These are phyloP conservation scores for Fraxinus platypoda DNA, from an alignment of 305 asterid genomes.

Conservation along the genomic window DNA sequence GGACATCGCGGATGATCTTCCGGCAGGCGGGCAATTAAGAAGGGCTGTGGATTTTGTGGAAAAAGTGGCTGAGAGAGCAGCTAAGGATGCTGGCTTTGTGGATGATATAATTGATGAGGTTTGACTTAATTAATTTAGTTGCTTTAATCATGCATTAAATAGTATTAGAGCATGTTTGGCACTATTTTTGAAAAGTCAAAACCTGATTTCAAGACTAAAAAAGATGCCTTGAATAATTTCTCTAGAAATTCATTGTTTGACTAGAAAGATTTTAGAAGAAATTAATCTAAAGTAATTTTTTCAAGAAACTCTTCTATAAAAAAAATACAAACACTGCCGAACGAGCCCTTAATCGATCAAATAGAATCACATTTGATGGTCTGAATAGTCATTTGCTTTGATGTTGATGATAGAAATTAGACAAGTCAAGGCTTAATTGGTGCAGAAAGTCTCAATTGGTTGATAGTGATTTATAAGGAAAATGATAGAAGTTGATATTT, in stretches of 20 bases:
- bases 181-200: too few relatives aligned
- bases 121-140: conserved; percentile 22
- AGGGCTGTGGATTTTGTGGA: conserved; percentile 26
- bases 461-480: background rate
- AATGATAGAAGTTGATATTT: background rate
- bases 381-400: background rate
- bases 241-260: background rate
- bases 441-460: background rate
- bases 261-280: too few relatives aligned
- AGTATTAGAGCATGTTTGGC: background rate
- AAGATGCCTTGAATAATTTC: background rate
- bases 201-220: background rate
- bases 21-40: conserved; percentile 27
- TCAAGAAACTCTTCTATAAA: background rate
- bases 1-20: conserved; percentile 28
- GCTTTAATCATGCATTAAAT: too few relatives aligned
- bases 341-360: background rate
- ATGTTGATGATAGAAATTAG: background rate
- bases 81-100: conserved; percentile 30
- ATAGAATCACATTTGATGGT: background rate
- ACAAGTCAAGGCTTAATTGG: background rate
- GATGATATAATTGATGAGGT: conserved; percentile 38
- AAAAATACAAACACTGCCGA: background rate
- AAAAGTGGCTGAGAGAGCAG: conserved; percentile 29
- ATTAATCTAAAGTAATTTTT: too few relatives aligned